Evolutionary conservation across 1,284 basidiomycete genomes (phyloP).

Genomic region (Microbotryum intermedium): DNA sequence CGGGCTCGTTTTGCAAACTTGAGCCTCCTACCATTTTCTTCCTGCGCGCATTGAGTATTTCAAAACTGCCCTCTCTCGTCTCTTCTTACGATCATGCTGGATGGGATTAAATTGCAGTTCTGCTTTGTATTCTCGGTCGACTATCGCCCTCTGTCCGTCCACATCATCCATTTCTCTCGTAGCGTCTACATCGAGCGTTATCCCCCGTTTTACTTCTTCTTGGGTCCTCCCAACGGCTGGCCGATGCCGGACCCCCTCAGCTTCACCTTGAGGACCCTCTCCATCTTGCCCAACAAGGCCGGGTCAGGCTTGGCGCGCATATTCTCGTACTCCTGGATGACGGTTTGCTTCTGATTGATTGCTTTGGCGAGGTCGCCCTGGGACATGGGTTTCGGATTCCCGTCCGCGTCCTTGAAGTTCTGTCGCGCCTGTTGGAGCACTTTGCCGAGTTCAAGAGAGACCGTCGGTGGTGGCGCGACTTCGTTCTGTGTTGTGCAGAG

Average conservation of each 20-base stretch:
- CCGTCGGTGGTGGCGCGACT: conserved; percentile 84
- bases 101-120: too few relatives aligned
- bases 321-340: conserved; percentile 63
- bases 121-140: not conserved
- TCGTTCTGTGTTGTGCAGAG: conserved; percentile 55
- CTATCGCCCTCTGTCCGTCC: not conserved
- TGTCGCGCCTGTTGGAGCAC: conserved; percentile 75
- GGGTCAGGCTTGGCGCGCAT: conserved; percentile 83
- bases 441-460: conserved; percentile 69
- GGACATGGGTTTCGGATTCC: conserved; percentile 45
- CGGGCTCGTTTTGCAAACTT: too few relatives aligned
- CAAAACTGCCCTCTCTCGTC: too few relatives aligned
- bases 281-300: conserved; percentile 84
- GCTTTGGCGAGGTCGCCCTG: conserved; percentile 93
- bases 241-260: conserved; percentile 59
- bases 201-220: conserved; percentile 28
- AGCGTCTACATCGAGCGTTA: not conserved
- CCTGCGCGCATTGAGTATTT: too few relatives aligned
- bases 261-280: conserved; percentile 82
- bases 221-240: conserved; percentile 18
- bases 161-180: not conserved
- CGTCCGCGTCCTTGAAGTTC: conserved; percentile 48
- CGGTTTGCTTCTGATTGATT: conserved; percentile 80
- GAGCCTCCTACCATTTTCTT: too few relatives aligned
- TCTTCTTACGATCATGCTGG: too few relatives aligned